These are phyloP conservation scores for Apostasia ramifera DNA, from an alignment of 106 monocot genomes.

Conservation along the genomic window DNA sequence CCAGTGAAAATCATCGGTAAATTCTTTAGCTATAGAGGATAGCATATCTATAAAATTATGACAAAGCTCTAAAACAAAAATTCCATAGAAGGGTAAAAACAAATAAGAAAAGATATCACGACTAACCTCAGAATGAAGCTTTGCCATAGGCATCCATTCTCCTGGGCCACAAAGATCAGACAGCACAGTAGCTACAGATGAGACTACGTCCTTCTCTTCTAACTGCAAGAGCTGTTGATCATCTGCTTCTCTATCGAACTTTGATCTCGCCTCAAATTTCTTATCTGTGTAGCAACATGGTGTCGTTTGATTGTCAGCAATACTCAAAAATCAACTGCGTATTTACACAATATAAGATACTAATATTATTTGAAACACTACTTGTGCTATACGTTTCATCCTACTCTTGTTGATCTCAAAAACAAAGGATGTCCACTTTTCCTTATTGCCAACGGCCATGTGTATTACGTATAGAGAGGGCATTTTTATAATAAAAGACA, in stretches of 20 bases:
- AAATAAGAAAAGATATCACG: background rate
- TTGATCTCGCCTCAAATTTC: constrained; percentile 50
- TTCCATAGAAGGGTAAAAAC: background rate
- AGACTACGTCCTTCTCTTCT: constrained; percentile 87
- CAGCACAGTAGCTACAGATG: constrained; percentile 66
- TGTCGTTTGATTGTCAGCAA: background rate
- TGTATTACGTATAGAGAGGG: too few relatives aligned
- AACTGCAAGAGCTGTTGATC: constrained; percentile 71
- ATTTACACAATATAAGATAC: too few relatives aligned
- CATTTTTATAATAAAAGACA: too few relatives aligned
- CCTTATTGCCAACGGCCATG: too few relatives aligned
- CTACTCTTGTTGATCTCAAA: too few relatives aligned
- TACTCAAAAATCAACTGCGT: too few relatives aligned
- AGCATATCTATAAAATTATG: background rate
- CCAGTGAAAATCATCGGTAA: too few relatives aligned
- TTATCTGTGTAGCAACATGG: constrained; percentile 31
- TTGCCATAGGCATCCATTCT: constrained; percentile 75
- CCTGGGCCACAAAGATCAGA: constrained; percentile 79
- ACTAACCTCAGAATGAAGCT: constrained; percentile 67
- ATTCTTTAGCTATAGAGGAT: background rate
- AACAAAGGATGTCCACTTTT: too few relatives aligned
- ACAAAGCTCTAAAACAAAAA: background rate
- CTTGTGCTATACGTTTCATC: too few relatives aligned
- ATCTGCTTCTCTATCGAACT: constrained; percentile 58
- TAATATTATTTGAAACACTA: too few relatives aligned